phyloP scores from a whole-genome alignment of 2,329 filamentous ascomycete genomes.

The Diaporthe sp. region DNA sequence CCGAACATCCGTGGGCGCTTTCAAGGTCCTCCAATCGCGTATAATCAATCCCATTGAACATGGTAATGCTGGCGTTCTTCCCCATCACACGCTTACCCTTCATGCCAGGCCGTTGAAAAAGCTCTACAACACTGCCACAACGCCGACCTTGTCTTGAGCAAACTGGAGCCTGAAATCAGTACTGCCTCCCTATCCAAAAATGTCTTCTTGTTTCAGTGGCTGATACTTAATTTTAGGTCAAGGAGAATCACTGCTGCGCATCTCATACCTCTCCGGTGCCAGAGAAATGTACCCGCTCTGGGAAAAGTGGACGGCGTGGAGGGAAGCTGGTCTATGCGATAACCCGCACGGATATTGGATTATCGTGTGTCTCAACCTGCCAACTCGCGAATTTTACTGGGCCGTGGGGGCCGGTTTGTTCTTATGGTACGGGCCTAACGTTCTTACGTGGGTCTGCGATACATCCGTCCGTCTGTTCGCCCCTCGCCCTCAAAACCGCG shows the following conservation, averaged over 20 bases:
- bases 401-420: neutral
- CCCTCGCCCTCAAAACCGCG: neutral
- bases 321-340: neutral
- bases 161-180: neutral
- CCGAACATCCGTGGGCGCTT: neutral
- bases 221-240: neutral
- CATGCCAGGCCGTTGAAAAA: neutral
- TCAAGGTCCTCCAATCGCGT: neutral
- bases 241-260: neutral
- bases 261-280: neutral
- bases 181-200: neutral
- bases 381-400: slow-evolving; percentile 4
- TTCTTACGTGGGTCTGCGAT: neutral
- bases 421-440: neutral
- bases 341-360: neutral
- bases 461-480: neutral
- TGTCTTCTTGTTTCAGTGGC: neutral
- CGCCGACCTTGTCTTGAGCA: neutral
- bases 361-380: slow-evolving; percentile 1
- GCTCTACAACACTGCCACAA: neutral
- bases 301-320: neutral
- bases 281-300: neutral
- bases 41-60: neutral
- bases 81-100: neutral
- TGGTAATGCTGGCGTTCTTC: neutral